Evolutionary conservation across 495 filamentous ascomycete genomes (phyloP).

Genomic region (Penicillium chermesinum): DNA sequence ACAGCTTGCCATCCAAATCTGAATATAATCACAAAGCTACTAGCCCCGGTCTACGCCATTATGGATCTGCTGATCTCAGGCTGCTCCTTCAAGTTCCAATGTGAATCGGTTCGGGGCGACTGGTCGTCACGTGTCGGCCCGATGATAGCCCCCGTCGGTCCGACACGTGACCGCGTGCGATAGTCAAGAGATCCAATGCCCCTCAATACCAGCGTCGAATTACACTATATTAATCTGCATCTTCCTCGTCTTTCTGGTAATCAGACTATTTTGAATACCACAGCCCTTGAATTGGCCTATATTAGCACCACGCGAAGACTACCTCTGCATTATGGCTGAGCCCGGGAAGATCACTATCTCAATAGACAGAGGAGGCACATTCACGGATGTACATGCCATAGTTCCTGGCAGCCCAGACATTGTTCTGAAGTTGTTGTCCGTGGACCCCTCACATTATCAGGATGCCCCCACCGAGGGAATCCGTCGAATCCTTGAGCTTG

Average conservation of each 20-base stretch:
- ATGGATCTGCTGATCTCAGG: no score
- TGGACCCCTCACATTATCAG: slow-evolving; percentile 81
- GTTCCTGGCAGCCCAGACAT: slow-evolving; percentile 58
- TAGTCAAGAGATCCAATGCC: neutral
- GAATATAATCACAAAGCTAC: no score
- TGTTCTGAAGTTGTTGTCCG: slow-evolving; percentile 84
- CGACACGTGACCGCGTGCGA: slow-evolving; percentile 29
- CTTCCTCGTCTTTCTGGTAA: no score
- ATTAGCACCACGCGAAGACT: no score
- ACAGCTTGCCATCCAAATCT: no score
- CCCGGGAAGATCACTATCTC: slow-evolving; percentile 39
- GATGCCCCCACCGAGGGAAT: slow-evolving; percentile 92
- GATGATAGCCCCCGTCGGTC: slow-evolving; percentile 23
- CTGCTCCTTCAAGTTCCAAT: no score
- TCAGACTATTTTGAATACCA: no score
- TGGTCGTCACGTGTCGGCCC: slow-evolving; percentile 16
- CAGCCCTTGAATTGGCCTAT: no score
- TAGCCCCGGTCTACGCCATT: no score
- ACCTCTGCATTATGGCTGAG: slow-evolving; percentile 20
- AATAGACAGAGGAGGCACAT: slow-evolving; percentile 59
- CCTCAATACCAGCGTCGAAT: no score
- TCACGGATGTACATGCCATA: slow-evolving; percentile 58
- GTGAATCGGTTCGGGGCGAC: no score
- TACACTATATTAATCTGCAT: no score
- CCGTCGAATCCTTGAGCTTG: slow-evolving; percentile 79